A percentile compares a stretch with the other conserved stretches of the same genome.
Evolutionary conservation across 228 moss, liverwort and hornwort genomes (phyloP).

Genomic region (Sphagnum fallax): DNA sequence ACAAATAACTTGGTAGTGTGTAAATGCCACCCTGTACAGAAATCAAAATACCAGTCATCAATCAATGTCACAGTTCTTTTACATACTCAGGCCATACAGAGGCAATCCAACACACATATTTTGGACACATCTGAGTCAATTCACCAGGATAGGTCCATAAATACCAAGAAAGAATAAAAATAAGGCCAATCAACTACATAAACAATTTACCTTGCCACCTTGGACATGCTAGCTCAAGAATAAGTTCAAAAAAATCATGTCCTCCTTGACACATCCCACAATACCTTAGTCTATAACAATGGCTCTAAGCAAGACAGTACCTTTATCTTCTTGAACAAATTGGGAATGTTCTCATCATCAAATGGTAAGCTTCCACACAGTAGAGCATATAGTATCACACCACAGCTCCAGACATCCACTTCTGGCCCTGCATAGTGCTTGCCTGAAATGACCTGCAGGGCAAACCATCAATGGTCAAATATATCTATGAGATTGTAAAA

Average conservation of each 20-base stretch:
- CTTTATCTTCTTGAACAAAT: conserved; percentile 71
- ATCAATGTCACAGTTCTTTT: background rate
- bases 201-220: background rate
- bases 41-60: background rate
- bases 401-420: conserved; percentile 86
- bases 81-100: background rate
- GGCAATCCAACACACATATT: background rate
- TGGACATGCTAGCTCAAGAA: too few relatives aligned
- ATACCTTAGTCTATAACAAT: too few relatives aligned
- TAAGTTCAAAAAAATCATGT: too few relatives aligned
- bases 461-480: background rate
- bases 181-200: background rate
- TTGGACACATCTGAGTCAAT: background rate
- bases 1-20: conserved; percentile 65
- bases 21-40: conserved; percentile 55
- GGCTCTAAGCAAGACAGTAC: conserved; percentile 11
- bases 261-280: too few relatives aligned
- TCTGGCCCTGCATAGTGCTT: conserved; percentile 72
- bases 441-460: conserved; percentile 67
- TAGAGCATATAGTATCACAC: conserved; percentile 69
- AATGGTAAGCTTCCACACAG: conserved; percentile 71
- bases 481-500: too few relatives aligned
- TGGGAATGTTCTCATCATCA: conserved; percentile 77
- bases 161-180: background rate
- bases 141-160: background rate